Percentiles rank a stretch among this genome's conserved stretches.
These are phyloP conservation scores for Podospora pseudopauciseta DNA, from an alignment of 495 filamentous ascomycete species.

Conservation along the genomic window DNA sequence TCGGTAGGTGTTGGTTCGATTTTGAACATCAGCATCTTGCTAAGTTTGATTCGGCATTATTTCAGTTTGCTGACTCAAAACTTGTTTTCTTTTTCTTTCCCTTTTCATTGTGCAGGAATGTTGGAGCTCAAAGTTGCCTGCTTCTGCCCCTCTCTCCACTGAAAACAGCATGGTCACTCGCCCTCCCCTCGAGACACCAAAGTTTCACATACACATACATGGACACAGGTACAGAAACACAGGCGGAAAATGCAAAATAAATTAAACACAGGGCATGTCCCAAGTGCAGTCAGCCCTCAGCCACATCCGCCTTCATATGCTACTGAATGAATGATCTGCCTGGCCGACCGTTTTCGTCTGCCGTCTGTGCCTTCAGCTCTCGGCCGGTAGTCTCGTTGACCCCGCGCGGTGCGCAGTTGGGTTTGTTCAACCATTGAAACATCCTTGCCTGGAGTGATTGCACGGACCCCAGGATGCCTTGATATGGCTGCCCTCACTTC, in stretches of 20 bases:
- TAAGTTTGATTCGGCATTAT: neutral
- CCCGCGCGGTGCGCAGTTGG: neutral
- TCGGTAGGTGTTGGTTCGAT: neutral
- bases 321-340: neutral
- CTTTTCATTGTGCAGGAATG: too few species aligned
- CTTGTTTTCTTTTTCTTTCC: too few species aligned
- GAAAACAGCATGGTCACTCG: neutral
- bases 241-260: neutral
- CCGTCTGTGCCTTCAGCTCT: neutral
- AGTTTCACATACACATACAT: neutral
- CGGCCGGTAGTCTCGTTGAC: neutral
- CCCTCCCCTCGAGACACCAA: too few species aligned
- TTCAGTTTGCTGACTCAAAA: neutral
- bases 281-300: neutral
- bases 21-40: neutral
- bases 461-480: neutral
- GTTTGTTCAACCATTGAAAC: neutral
- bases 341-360: neutral
- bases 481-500: neutral
- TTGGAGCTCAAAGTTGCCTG: neutral
- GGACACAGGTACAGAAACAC: neutral
- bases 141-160: neutral
- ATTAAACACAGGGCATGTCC: neutral
- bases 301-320: constrained; percentile 10
- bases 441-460: neutral